Percentiles rank a stretch among this genome's conserved stretches.
These are phyloP conservation scores for Glomus cerebriforme DNA, from an alignment of 192 early-diverging fungal species.

Conservation along the genomic window DNA sequence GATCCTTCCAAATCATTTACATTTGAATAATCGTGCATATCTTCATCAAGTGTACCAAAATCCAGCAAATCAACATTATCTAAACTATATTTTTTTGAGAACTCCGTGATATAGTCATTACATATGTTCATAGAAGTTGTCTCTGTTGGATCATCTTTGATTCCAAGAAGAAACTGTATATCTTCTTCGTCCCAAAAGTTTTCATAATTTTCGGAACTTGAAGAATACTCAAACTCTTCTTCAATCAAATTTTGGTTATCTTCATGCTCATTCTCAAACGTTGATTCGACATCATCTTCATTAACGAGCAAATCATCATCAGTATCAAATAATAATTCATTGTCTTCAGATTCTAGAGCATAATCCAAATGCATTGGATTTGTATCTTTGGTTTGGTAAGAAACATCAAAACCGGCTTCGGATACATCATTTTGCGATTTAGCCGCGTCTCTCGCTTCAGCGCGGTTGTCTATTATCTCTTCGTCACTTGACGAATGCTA, in stretches of 20 bases:
- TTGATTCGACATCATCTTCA: constrained; percentile 12
- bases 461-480: neutral
- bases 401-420: neutral
- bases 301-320: neutral
- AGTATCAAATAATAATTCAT: neutral
- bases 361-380: no score
- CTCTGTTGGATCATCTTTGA: neutral
- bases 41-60: neutral
- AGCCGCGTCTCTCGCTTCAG: no score
- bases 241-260: neutral
- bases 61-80: neutral
- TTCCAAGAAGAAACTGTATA: neutral
- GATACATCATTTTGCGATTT: neutral
- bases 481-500: constrained; percentile 23
- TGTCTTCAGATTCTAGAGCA: neutral
- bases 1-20: neutral
- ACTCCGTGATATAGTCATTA: neutral
- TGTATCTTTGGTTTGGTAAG: neutral
- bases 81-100: neutral
- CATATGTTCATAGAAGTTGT: neutral
- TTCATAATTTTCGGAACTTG: neutral
- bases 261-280: neutral
- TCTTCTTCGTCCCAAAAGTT: constrained; percentile 10
- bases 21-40: neutral
- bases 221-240: neutral